Evolutionary conservation across 805 yeast species (phyloP).

Genomic region (Blastobotrys muscicola): DNA sequence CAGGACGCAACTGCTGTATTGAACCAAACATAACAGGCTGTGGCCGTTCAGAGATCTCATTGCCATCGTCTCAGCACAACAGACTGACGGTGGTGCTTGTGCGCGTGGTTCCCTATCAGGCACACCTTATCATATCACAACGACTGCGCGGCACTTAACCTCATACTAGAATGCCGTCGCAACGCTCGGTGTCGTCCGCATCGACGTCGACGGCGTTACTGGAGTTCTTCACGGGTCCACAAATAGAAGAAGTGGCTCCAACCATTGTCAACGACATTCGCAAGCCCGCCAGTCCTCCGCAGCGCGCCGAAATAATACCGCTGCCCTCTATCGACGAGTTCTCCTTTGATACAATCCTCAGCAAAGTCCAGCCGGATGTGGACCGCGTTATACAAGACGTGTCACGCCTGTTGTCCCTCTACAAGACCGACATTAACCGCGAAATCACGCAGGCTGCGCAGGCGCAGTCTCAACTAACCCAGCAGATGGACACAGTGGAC

Average conservation of each 20-base stretch:
- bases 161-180: too few species aligned
- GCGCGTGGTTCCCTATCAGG: too few species aligned
- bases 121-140: too few species aligned
- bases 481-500: constrained; percentile 14
- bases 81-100: too few species aligned
- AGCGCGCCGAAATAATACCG: background rate
- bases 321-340: constrained; percentile 4
- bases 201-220: too few species aligned
- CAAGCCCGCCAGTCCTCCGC: background rate
- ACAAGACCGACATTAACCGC: constrained; percentile 11
- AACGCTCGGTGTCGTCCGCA: too few species aligned
- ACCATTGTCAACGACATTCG: background rate
- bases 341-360: constrained; percentile 8
- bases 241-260: background rate
- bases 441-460: constrained; percentile 12
- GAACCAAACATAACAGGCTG: too few species aligned
- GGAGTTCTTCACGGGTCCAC: too few species aligned
- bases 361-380: constrained; percentile 3
- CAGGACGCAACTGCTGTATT: too few species aligned
- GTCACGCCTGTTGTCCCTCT: constrained; percentile 5
- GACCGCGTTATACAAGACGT: constrained; percentile 7
- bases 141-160: too few species aligned
- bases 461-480: constrained; percentile 11
- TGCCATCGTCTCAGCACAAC: too few species aligned
- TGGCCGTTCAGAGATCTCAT: too few species aligned